Conservation (phyloP, 2,329 filamentous ascomycete genomes). For the Zopfia rhizophila region DNA sequence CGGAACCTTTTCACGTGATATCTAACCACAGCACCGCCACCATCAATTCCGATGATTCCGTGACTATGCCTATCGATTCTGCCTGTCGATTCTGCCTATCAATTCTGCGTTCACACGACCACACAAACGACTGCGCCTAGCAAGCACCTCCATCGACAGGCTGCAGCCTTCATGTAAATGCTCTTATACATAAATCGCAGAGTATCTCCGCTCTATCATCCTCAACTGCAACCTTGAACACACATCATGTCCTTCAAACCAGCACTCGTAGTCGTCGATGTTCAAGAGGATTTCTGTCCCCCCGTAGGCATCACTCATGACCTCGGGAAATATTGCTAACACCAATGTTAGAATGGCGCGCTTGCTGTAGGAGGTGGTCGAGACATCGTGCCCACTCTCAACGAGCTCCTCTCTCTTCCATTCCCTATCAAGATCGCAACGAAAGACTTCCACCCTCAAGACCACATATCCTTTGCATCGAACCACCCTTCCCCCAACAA, state of each 20-base stretch:
- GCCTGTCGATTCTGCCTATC: too few relatives aligned
- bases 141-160: too few relatives aligned
- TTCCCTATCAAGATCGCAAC: conserved; percentile 83
- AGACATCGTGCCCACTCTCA: conserved; percentile 75
- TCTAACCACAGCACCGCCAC: too few relatives aligned
- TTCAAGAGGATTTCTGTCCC: conserved; percentile 95
- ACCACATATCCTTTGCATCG: conserved; percentile 88
- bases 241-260: conserved; percentile 52
- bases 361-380: conserved; percentile 82
- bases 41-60: too few relatives aligned
- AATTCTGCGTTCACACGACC: too few relatives aligned
- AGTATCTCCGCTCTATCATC: too few relatives aligned
- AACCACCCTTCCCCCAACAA: conserved; percentile 75
- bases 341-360: conserved; percentile 74
- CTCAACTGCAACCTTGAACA: background rate
- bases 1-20: too few relatives aligned
- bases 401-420: conserved; percentile 75
- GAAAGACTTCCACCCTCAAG: conserved; percentile 86
- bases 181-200: too few relatives aligned
- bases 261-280: conserved; percentile 81
- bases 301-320: conserved; percentile 68
- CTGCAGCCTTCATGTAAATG: too few relatives aligned
- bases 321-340: conserved; percentile 23
- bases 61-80: too few relatives aligned
- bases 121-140: too few relatives aligned